Percentiles rank a stretch among this genome's conserved stretches.
Conservation (phyloP, 148 eudicot genomes). For the Chenopodium suecicum region DNA sequence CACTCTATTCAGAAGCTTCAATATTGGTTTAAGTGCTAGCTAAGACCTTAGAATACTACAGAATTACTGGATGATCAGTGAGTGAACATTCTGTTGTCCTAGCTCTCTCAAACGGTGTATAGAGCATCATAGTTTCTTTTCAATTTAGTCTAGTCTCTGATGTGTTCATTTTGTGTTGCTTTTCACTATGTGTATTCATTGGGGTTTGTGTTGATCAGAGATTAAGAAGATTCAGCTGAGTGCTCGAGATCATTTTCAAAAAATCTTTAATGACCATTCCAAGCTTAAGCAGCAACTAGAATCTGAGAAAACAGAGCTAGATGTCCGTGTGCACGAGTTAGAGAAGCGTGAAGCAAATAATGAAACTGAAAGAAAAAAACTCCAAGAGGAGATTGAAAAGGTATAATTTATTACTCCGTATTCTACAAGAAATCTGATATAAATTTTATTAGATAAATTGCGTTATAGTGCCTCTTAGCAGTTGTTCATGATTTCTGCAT, state of each 20-base stretch:
- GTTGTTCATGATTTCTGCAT: not conserved
- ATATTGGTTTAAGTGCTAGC: not conserved
- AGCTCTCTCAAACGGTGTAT: not conserved
- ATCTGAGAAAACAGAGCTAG: conserved; percentile 63
- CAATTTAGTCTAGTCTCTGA: not conserved
- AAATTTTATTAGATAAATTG: not conserved
- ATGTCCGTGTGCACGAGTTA: conserved; percentile 67
- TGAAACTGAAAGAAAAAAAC: conserved; percentile 77
- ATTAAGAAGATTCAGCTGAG: conserved; percentile 74
- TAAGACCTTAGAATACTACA: not conserved
- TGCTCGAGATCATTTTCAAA: conserved; percentile 80
- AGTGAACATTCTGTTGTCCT: not conserved
- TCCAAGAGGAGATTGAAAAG: conserved; percentile 79
- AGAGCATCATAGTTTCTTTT: not conserved
- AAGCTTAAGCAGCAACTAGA: conserved; percentile 80
- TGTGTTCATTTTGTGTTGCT: not conserved
- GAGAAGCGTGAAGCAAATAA: conserved; percentile 81
- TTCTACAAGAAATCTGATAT: not conserved
- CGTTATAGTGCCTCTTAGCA: not conserved
- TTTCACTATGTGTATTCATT: conserved; percentile 9
- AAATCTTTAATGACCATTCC: conserved; percentile 74
- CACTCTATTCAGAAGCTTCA: not conserved
- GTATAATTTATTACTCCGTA: conserved; percentile 27
- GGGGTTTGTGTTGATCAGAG: conserved; percentile 46
- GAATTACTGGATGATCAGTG: not conserved